Evolutionary conservation across 495 filamentous ascomycete species (phyloP), one percentile per base, ranked within the genome.

Genomic region (Hypomontagnella submonticulosa): DNA sequence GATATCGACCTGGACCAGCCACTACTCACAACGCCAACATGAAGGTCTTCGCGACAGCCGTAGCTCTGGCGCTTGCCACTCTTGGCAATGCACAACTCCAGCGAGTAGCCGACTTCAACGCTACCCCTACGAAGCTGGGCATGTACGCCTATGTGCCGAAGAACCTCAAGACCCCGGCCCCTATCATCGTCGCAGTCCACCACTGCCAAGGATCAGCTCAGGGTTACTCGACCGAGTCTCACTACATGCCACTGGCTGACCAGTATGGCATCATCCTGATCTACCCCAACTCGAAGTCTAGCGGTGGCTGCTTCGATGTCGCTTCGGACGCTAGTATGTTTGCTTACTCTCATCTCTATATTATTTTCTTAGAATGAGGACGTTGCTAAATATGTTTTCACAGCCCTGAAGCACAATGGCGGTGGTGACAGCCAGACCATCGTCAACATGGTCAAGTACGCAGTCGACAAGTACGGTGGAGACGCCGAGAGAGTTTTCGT

Each of bases 121-220:
- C 73, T 53, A 77, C 75, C 37, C 79, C 82, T 10, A 81, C 80
- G 4, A 76, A 74, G 43, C 70, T 80, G 16, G 73, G 72, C 49
- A 84, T 87, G 82, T 87, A 80, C 68, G 78, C 84, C 47, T 86
- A 85, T 63, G 81, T 85, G 36, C 85, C 85, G 4, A 75, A 70
- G 52, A 84, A 79, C 33, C 77, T 86, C 13, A 75, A 79, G 40
- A 67, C 73, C 1, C 82, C 77, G 30, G 83, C 84, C 0, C 76
- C 82, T 13, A 80, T 88, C 49, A 73, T 88, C 37, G 82, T 88
- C 0, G 85, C 81, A 16, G 80, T 87, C 18, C 83, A 87, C 71
- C 83, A 82, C 63, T 85, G 85, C 72, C 77, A 75, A 44, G 83
- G 84, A 18, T 82, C 79, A 4, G 84, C 80, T 0, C 67, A 74